Evolutionary conservation across 805 yeast species (phyloP), one percentile per base, ranked within the genome.

Genomic region (Kuraishia cidri): DNA sequence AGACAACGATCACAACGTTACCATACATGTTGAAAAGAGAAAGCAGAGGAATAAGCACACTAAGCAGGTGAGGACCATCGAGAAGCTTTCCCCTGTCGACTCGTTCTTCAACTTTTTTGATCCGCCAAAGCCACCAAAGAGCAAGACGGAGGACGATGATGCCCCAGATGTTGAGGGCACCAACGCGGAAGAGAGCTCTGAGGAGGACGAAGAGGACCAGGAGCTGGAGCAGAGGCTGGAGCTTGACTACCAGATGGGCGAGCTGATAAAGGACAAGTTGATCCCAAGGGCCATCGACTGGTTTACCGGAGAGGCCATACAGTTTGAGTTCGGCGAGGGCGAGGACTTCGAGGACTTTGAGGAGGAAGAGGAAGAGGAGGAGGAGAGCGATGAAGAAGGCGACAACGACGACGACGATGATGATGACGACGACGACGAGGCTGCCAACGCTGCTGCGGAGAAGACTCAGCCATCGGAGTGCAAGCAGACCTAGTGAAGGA

Each of bases 231-330:
- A 75, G 37, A 74, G 85, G 52, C 69, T 92, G 49, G 96, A 87
- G 47, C 66, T 84, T 47, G 98, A 92, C 62, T 92, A 92, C 64
- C 92, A 87, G 52, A 69, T 92, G 41, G 98, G 97, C 41, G 98
- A 92, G 61, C 88, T 88, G 50, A 75, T 92, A 56, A 92, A 92
- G 66, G 97, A 92, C 58, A 83, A 92, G 58, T 72, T 92, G 53
- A 79, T 92, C 41, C 97, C 97, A 41, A 78, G 96, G 54, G 97
- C 97, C 33, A 73, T 92, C 48, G 97, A 90, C 57, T 92, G 98
- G 97, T 92, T 87, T 58, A 90, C 98, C 7, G 98, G 98, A 30
- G 86, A 86, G 43, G 98, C 98, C 16, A 70, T 90, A 37, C 94
- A 83, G 36, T 83, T 72, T 52, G 80, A 72, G 43, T 74, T 65